phyloP scores from a whole-genome alignment of 2,329 filamentous ascomycete genomes.

The Diaporthe aspalathi region DNA sequence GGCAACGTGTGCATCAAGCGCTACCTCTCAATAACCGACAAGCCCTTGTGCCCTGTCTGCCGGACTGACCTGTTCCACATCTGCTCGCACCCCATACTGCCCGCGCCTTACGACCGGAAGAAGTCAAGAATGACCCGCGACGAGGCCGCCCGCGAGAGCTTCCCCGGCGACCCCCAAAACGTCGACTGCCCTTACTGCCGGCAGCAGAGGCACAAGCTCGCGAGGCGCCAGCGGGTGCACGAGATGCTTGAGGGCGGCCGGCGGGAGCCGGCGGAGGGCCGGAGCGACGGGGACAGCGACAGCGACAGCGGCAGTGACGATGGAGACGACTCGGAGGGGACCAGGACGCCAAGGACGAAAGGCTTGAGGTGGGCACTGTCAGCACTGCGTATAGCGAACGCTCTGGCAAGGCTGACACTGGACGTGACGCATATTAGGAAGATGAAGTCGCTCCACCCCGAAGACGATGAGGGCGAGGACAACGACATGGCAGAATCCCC shows the following conservation, averaged over 20 bases:
- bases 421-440: conserved; percentile 40
- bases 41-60: conserved; percentile 40
- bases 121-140: conserved; percentile 31
- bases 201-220: conserved; percentile 80
- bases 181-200: conserved; percentile 37
- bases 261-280: not conserved
- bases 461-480: conserved; percentile 35
- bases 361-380: conserved; percentile 39
- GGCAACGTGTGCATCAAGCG: conserved; percentile 40
- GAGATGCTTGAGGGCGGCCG: conserved; percentile 53
- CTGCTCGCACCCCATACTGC: conserved; percentile 39
- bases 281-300: not conserved
- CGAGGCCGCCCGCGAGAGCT: conserved; percentile 35
- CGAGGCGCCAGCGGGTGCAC: conserved; percentile 70
- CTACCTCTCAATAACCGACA: conserved; percentile 40
- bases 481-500: conserved; percentile 34
- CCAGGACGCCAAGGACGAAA: conserved; percentile 28
- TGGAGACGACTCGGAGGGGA: conserved; percentile 16
- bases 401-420: conserved; percentile 40
- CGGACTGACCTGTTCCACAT: conserved; percentile 39
- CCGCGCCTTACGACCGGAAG: conserved; percentile 35
- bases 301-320: conserved; percentile 14
- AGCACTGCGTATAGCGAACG: conserved; percentile 35
- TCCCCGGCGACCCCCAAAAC: conserved; percentile 30
- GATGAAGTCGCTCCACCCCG: conserved; percentile 37